A percentile compares a stretch with the other conserved stretches of the same genome.
These are phyloP conservation scores for Musa balbisiana DNA, from an alignment of 202 grass and related monocot species.

Conservation along the genomic window DNA sequence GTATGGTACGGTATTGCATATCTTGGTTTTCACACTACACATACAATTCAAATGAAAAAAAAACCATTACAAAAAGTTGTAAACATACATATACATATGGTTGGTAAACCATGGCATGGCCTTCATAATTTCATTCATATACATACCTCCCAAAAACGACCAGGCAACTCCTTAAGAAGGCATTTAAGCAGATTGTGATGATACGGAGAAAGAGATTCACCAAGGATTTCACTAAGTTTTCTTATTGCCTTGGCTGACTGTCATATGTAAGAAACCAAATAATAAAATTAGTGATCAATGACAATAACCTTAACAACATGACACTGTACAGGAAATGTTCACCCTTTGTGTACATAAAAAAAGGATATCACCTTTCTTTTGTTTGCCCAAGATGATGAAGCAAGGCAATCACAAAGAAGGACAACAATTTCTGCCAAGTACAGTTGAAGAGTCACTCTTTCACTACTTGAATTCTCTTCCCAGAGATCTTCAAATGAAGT, in stretches of 20 bases:
- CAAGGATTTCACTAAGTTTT: constrained; percentile 69
- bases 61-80: neutral
- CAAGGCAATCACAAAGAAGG: constrained; percentile 70
- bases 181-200: constrained; percentile 70
- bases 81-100: neutral
- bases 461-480: constrained; percentile 85
- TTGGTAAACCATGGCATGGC: neutral
- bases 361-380: constrained; percentile 69
- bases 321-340: neutral
- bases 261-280: constrained; percentile 26
- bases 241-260: constrained; percentile 86
- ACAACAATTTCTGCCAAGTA: constrained; percentile 70
- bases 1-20: too few species aligned
- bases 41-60: neutral
- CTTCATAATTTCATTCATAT: neutral
- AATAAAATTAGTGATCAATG: constrained; percentile 21
- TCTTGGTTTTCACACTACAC: neutral
- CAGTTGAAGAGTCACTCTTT: constrained; percentile 86
- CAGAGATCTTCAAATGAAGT: constrained; percentile 83
- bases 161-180: constrained; percentile 78
- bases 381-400: constrained; percentile 71
- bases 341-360: neutral
- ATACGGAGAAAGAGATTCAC: constrained; percentile 52
- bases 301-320: constrained; percentile 11
- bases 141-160: constrained; percentile 92